phyloP scores from a whole-genome alignment of 306 rosid genomes.

The Acacia melanoxylon region DNA sequence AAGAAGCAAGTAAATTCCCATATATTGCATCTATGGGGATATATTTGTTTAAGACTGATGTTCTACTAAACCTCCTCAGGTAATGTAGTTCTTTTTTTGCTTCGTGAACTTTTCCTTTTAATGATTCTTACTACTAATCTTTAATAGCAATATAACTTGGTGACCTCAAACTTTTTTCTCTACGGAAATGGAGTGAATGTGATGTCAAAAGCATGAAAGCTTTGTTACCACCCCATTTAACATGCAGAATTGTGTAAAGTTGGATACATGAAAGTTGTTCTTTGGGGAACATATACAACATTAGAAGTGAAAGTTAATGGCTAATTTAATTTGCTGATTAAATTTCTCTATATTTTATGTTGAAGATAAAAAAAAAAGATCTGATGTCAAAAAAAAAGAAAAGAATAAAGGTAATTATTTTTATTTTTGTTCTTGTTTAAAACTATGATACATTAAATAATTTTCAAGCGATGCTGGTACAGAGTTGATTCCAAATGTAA shows the following conservation, averaged over 20 bases:
- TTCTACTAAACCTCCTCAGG: conserved; percentile 52
- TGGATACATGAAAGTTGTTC: background rate
- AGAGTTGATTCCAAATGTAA: background rate
- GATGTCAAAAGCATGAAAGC: background rate
- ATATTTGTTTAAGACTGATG: conserved; percentile 52
- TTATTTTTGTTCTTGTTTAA: background rate
- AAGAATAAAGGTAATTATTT: background rate
- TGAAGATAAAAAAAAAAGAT: background rate
- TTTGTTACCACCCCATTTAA: background rate
- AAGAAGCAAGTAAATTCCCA: conserved; percentile 46
- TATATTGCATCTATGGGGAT: conserved; percentile 61
- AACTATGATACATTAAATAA: background rate
- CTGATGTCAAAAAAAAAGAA: background rate
- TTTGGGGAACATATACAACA: background rate
- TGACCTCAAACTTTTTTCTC: background rate
- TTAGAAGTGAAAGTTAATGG: conserved; percentile 3
- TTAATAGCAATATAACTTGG: background rate
- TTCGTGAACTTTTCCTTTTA: background rate
- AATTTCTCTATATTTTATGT: background rate
- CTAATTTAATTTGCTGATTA: background rate
- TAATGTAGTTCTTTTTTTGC: conserved; percentile 26
- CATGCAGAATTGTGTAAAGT: background rate
- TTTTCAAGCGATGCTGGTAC: background rate
- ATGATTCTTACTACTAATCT: background rate
- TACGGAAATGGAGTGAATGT: background rate